Evolutionary conservation across 2,329 filamentous ascomycete genomes (phyloP), one percentile per base, ranked within the genome.

Genomic region (Fusarium neocosmosporiellum): DNA sequence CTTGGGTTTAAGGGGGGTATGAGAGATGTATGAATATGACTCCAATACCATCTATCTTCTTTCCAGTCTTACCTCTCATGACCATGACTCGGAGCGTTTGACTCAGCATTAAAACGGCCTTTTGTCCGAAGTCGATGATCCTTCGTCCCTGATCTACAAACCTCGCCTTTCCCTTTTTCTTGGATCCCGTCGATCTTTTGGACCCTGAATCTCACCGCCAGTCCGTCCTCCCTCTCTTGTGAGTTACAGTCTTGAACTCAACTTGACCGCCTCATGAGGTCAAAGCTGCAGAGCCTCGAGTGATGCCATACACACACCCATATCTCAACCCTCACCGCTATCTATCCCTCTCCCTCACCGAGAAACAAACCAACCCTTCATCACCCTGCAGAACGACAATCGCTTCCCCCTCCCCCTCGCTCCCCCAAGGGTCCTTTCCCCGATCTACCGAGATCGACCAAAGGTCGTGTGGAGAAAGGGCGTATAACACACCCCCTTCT

Each of bases 21-120:
- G 43, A 48, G 50, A 55, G 29, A 55, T 55, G 50, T 55, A 57
- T 57, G 54, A 57, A 57, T 39, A 57, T 39, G 31, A 55, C 20
- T 55, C 50, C n/a, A 55, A 55, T 48, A 31, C 50, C 33, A 33
- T 55, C 50, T 55, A 55, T 36, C 20, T 31, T 34, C n/a, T 20
- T 16, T 10, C 48, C 34, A n/a, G 24, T 13, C 22, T n/a, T 11
- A n/a, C n/a, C n/a, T 11, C 9, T 11, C 39, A n/a, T n/a, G n/a
- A n/a, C 14, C 20, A 48, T 48, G 43, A 48, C 22, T 48, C 41
- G 16, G 16, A 48, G 27, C 24, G 20, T 16, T 27, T 55, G 31
- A 24, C 50, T 55, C 13, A 18, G 24, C 5, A 7, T 13, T 13
- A 31, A 18, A 31, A n/a, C 29, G 31, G 29, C 50, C 50, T 55